Conservation (phyloP, 805 yeast species). For the Clavispora fructus region DNA sequence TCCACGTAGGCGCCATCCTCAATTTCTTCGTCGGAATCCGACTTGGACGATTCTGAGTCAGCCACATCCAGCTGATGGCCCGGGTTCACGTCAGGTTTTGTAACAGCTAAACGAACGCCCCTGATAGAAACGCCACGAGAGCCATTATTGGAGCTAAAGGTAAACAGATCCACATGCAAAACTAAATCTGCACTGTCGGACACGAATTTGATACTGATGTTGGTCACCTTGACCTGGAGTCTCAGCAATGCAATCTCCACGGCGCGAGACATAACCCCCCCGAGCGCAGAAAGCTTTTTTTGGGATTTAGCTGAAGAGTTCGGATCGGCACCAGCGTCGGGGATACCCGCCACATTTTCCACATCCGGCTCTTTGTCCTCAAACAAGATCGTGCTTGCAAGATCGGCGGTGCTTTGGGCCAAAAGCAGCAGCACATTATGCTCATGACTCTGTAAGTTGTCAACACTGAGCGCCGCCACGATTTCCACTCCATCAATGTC, state of each 20-base stretch:
- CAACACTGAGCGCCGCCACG: slow-evolving; percentile 34
- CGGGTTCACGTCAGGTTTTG: slow-evolving; percentile 36
- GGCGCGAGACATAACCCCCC: slow-evolving; percentile 57
- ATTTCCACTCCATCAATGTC: slow-evolving; percentile 51
- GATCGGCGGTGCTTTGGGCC: slow-evolving; percentile 69
- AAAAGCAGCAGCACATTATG: slow-evolving; percentile 44
- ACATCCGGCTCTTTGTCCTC: slow-evolving; percentile 1
- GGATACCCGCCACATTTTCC: background rate
- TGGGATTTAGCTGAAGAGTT: slow-evolving; percentile 18
- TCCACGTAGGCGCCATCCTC: slow-evolving; percentile 26
- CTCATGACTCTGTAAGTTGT: slow-evolving; percentile 21
- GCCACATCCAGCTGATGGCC: slow-evolving; percentile 16
- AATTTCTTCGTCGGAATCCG: slow-evolving; percentile 2
- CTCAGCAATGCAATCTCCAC: slow-evolving; percentile 64
- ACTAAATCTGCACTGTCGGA: slow-evolving; percentile 39
- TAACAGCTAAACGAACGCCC: slow-evolving; percentile 36
- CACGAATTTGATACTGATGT: slow-evolving; percentile 45
- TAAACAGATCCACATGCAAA: slow-evolving; percentile 25
- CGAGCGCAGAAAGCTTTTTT: slow-evolving; percentile 34
- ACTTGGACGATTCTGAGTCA: slow-evolving; percentile 1
- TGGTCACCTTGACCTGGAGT: slow-evolving; percentile 44
- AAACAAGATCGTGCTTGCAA: slow-evolving; percentile 57
- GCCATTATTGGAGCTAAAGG: slow-evolving; percentile 42
- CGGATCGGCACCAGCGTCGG: background rate
- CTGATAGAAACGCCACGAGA: slow-evolving; percentile 34